Conservation (phyloP, 306 rosid genomes). For the Quercus agrifolia region DNA sequence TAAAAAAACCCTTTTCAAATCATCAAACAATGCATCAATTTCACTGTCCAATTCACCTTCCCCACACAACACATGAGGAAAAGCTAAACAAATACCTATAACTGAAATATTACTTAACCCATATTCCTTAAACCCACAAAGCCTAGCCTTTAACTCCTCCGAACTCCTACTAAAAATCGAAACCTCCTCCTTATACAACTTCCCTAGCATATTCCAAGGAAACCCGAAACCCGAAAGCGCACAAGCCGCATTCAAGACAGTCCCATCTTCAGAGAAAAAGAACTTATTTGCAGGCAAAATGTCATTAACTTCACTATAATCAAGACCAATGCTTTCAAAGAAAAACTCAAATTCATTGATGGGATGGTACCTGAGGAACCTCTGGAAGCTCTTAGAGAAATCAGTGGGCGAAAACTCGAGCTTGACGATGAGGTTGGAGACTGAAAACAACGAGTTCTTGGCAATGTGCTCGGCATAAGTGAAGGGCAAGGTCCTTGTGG, state of each 20-base stretch:
- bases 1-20: slow-evolving; percentile 41
- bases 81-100: slow-evolving; percentile 65
- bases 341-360: slow-evolving; percentile 83
- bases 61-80: slow-evolving; percentile 49
- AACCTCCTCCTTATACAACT: slow-evolving; percentile 42
- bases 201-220: slow-evolving; percentile 77
- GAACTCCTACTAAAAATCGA: slow-evolving; percentile 38
- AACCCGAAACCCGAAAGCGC: slow-evolving; percentile 64
- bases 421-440: slow-evolving; percentile 47
- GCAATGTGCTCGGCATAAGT: slow-evolving; percentile 61
- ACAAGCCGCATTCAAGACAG: slow-evolving; percentile 52
- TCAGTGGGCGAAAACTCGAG: slow-evolving; percentile 29
- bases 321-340: slow-evolving; percentile 78
- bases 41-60: slow-evolving; percentile 22
- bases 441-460: slow-evolving; percentile 39
- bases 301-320: slow-evolving; percentile 22
- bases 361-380: slow-evolving; percentile 72
- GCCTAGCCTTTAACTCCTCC: slow-evolving; percentile 38
- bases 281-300: slow-evolving; percentile 55
- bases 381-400: slow-evolving; percentile 41
- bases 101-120: slow-evolving; percentile 56
- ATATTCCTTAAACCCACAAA: slow-evolving; percentile 33
- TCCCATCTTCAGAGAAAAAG: slow-evolving; percentile 61
- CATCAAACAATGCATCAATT: slow-evolving; percentile 40
- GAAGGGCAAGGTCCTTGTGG: slow-evolving; percentile 60